A percentile compares a stretch with the other conserved stretches of the same genome.
Evolutionary conservation across 2,329 filamentous ascomycete genomes (phyloP).

Genomic region (Dendrostoma leiphaemia): DNA sequence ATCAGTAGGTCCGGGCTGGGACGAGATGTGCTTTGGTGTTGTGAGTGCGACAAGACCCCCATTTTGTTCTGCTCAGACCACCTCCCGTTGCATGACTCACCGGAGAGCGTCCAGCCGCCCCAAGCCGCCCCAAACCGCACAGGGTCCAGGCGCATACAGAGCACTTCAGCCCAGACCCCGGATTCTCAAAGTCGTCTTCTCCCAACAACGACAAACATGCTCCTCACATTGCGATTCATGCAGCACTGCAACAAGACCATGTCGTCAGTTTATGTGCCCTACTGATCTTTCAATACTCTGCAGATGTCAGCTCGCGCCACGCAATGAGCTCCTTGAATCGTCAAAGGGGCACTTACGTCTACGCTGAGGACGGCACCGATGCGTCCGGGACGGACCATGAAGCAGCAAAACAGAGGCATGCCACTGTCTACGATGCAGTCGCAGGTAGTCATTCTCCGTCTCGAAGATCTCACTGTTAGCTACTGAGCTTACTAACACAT

Average conservation of each 20-base stretch:
- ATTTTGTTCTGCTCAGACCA: neutral
- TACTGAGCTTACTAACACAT: neutral
- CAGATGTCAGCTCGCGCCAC: too few species aligned
- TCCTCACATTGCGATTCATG: neutral
- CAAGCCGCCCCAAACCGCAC: too few species aligned
- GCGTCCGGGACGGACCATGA: slow-evolving; percentile 24
- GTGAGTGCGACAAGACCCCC: neutral
- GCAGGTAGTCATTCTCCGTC: slow-evolving; percentile 51
- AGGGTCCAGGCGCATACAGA: neutral
- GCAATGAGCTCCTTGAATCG: slow-evolving; percentile 26
- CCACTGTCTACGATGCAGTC: slow-evolving; percentile 71
- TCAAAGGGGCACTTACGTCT: slow-evolving; percentile 21
- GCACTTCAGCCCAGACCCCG: neutral
- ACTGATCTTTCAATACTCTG: too few species aligned
- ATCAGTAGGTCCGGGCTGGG: neutral
- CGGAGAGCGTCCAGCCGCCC: too few species aligned
- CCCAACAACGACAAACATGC: neutral
- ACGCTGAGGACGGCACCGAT: slow-evolving; percentile 18
- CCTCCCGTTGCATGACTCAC: too few species aligned
- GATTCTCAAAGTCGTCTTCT: neutral
- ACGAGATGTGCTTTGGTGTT: neutral
- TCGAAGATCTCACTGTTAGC: neutral
- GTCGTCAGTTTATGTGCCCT: neutral
- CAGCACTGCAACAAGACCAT: neutral
- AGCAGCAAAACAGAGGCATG: slow-evolving; percentile 32